A percentile compares a stretch with the other conserved stretches of the same genome.
Conservation (phyloP, 108 stramenopile species). For the Ochromonas danica region DNA sequence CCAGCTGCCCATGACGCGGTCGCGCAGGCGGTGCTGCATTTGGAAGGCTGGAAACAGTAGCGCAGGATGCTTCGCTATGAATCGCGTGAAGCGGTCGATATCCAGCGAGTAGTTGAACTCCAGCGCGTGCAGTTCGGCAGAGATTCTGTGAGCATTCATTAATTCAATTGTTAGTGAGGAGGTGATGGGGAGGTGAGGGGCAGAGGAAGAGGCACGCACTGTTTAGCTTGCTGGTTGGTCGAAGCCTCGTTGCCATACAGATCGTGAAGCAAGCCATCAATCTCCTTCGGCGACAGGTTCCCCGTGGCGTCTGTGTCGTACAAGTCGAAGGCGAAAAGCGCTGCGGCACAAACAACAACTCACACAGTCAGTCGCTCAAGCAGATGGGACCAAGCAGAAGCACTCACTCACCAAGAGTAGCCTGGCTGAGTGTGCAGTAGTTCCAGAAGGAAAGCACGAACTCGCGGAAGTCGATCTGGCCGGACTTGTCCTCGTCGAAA, state of each 20-base stretch:
- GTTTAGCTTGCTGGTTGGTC: conserved; percentile 40
- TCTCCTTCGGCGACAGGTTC: conserved; percentile 46
- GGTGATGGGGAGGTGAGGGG: too few species aligned
- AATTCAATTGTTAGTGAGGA: too few species aligned
- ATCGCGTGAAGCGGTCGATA: too few species aligned
- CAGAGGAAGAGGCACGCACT: too few species aligned
- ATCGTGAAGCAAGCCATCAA: conserved; percentile 57
- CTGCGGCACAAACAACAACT: too few species aligned
- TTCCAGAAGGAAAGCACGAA: conserved; percentile 60
- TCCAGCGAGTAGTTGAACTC: too few species aligned
- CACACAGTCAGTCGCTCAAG: too few species aligned
- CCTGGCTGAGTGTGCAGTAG: conserved; percentile 56
- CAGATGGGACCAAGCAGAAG: too few species aligned
- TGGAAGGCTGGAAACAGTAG: neutral
- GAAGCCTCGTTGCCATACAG: conserved; percentile 51
- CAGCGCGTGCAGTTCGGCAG: too few species aligned
- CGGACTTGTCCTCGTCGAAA: conserved; percentile 49
- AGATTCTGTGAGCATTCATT: too few species aligned
- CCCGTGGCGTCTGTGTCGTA: conserved; percentile 58
- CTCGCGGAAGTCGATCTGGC: conserved; percentile 56
- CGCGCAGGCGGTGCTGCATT: neutral
- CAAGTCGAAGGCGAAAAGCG: conserved; percentile 60
- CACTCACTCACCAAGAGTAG: conserved; percentile 48
- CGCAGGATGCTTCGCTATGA: too few species aligned
- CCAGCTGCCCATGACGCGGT: neutral